Evolutionary conservation across 768 basidiomycete species (phyloP).

Genomic region (Suillus ampliporus): DNA sequence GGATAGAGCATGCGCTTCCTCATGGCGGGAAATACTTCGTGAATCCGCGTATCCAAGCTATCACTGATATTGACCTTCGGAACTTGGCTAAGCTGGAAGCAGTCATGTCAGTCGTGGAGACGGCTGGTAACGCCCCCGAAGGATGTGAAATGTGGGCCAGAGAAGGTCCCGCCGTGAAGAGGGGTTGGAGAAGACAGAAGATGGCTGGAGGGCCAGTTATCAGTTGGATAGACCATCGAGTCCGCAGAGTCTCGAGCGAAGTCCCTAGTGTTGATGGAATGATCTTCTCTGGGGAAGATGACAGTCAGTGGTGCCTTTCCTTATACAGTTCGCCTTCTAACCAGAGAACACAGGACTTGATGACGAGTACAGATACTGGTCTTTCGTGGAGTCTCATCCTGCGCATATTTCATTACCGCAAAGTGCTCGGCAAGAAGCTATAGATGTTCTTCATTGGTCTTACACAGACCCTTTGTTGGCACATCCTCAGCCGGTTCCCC

Average conservation of each 20-base stretch:
- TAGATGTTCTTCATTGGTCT: conserved; percentile 80
- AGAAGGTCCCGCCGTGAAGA: conserved; percentile 40
- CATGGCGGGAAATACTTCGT: conserved; percentile 74
- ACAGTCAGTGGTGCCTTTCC: conserved; percentile 41
- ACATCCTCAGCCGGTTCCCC: conserved; percentile 55
- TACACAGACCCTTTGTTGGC: conserved; percentile 81
- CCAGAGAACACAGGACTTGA: conserved; percentile 58
- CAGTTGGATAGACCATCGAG: conserved; percentile 72
- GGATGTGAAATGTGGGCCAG: conserved; percentile 71
- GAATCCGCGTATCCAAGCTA: conserved; percentile 62
- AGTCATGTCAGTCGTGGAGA: conserved; percentile 39
- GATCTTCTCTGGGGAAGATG: conserved; percentile 38
- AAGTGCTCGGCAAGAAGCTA: conserved; percentile 67
- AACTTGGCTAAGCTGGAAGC: conserved; percentile 52
- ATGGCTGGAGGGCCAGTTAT: conserved; percentile 42
- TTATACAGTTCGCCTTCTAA: background rate
- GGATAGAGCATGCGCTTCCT: conserved; percentile 79
- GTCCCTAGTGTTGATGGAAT: conserved; percentile 41
- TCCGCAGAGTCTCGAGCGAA: conserved; percentile 55
- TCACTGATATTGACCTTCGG: conserved; percentile 76
- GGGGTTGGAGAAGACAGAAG: conserved; percentile 37
- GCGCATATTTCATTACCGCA: conserved; percentile 66
- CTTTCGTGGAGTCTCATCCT: conserved; percentile 79
- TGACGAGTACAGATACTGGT: conserved; percentile 82
- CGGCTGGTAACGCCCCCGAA: conserved; percentile 37